Percentiles rank a stretch among this genome's conserved stretches.
phyloP scores from a whole-genome alignment of 805 yeast species.

The Lachancea quebecensis region DNA sequence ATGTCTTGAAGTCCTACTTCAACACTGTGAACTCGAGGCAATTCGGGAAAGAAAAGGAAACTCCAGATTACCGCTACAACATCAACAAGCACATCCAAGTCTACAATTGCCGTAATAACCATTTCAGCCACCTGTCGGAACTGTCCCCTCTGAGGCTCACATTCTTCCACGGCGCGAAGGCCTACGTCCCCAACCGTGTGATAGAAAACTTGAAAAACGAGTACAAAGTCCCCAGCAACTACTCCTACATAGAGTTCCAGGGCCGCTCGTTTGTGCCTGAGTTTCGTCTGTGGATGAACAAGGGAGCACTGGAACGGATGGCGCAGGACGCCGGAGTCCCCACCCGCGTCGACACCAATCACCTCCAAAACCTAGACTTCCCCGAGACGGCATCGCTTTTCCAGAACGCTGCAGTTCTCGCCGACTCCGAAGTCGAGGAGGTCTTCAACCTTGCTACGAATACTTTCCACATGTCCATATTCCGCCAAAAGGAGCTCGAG shows the following conservation, averaged over 20 bases:
- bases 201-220: conserved; percentile 40
- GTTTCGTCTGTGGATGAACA: conserved; percentile 47
- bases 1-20: conserved; percentile 8
- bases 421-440: conserved; percentile 13
- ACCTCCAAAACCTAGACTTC: neutral
- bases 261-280: conserved; percentile 45
- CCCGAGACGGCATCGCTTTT: conserved; percentile 1
- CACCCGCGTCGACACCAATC: neutral
- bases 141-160: conserved; percentile 48
- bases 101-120: conserved; percentile 55
- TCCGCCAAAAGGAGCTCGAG: conserved; percentile 27
- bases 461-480: conserved; percentile 20
- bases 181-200: conserved; percentile 46
- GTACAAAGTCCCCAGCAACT: conserved; percentile 36
- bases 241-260: conserved; percentile 30
- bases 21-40: neutral
- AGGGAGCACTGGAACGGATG: conserved; percentile 11
- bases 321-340: conserved; percentile 6
- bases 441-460: conserved; percentile 14
- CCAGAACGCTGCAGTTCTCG: conserved; percentile 9
- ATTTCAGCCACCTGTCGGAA: conserved; percentile 42
- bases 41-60: conserved; percentile 14
- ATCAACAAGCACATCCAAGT: conserved; percentile 29
- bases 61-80: conserved; percentile 31
- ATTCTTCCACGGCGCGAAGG: conserved; percentile 51